phyloP scores from a whole-genome alignment of 306 rosid species.

The Pyrus communis region DNA sequence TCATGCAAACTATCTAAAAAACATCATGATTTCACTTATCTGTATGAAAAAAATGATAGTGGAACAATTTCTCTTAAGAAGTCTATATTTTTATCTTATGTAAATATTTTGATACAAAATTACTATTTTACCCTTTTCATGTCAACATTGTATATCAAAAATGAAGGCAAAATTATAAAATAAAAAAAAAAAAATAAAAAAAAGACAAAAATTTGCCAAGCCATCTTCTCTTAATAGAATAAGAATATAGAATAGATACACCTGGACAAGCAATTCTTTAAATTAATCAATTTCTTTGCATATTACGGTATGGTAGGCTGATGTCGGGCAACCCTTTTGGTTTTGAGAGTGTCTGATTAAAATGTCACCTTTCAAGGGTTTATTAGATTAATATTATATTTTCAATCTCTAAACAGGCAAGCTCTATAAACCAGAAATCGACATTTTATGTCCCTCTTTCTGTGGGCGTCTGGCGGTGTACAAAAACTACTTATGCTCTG shows the following conservation, averaged over 20 bases:
- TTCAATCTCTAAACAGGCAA: neutral
- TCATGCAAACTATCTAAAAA: too few species aligned
- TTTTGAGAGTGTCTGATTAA: neutral
- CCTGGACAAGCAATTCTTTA: neutral
- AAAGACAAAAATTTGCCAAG: too few species aligned
- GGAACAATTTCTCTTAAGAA: too few species aligned
- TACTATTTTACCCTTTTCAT: too few species aligned
- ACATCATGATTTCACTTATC: too few species aligned
- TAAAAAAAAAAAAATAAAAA: too few species aligned
- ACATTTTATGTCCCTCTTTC: neutral
- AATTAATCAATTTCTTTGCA: neutral
- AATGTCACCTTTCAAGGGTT: neutral
- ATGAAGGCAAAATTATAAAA: too few species aligned
- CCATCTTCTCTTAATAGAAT: too few species aligned
- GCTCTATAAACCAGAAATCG: neutral
- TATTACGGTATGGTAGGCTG: neutral
- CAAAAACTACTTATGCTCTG: neutral
- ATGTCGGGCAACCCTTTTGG: neutral
- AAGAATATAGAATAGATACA: neutral
- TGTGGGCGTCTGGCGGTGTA: neutral
- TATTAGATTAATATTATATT: neutral
- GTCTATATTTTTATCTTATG: too few species aligned
- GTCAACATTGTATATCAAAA: too few species aligned
- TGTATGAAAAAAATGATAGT: too few species aligned
- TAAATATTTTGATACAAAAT: too few species aligned